Conservation (phyloP, 2,329 filamentous ascomycete species). For the Colletotrichum abscissum region DNA sequence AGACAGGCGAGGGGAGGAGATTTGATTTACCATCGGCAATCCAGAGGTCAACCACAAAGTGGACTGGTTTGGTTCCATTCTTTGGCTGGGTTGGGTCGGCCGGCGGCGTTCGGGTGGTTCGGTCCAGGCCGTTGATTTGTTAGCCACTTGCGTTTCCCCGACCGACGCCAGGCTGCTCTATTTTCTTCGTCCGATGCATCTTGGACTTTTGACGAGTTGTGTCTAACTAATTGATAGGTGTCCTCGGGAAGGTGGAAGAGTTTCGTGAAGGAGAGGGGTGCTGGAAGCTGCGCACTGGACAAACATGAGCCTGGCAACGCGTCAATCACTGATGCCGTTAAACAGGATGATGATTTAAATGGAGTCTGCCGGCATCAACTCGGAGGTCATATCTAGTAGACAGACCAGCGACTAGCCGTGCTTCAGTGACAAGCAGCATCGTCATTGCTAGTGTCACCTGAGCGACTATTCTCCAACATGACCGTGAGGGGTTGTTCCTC, state of each 20-base stretch:
- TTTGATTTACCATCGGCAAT: constrained; percentile 1
- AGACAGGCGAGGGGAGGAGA: neutral
- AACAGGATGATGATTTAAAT: neutral
- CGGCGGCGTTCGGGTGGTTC: constrained; percentile 3
- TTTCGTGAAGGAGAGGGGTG: neutral
- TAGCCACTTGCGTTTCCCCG: constrained; percentile 1
- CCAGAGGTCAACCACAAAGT: neutral
- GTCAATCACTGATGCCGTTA: neutral
- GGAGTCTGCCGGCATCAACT: neutral
- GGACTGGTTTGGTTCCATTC: neutral
- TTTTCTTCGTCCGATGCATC: neutral
- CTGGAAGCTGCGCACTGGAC: neutral
- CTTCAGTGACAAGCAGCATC: neutral
- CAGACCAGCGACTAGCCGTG: neutral
- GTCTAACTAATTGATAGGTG: neutral
- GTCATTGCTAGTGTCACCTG: constrained; percentile 5
- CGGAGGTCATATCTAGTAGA: neutral
- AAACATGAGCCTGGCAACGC: neutral
- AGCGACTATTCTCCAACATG: neutral
- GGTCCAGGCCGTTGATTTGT: neutral
- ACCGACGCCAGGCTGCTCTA: neutral
- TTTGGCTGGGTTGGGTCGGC: neutral
- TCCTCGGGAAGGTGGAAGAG: neutral
- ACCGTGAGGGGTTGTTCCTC: neutral
- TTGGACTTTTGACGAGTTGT: neutral